Evolutionary conservation across 1,139 yeast species (phyloP).

Genomic region (Candida sp.): DNA sequence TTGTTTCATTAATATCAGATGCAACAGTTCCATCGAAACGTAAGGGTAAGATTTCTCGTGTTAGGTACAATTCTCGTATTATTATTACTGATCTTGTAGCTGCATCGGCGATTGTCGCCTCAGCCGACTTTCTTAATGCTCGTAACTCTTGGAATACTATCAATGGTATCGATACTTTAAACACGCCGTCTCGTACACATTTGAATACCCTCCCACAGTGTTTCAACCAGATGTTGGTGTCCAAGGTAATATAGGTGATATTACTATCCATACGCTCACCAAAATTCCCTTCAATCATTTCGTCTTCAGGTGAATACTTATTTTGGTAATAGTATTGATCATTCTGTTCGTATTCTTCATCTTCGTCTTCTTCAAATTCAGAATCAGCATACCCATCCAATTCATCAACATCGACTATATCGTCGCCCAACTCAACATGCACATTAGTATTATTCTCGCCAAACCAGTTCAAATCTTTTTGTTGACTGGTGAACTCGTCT

Average conservation of each 20-base stretch:
- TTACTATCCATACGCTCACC: conserved; percentile 52
- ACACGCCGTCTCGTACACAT: conserved; percentile 57
- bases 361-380: conserved; percentile 16
- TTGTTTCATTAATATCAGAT: conserved; percentile 50
- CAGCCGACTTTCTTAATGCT: conserved; percentile 70
- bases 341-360: conserved; percentile 16
- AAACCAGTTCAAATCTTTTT: conserved; percentile 25
- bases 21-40: conserved; percentile 59
- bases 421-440: conserved; percentile 14
- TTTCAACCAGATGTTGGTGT: conserved; percentile 78
- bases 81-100: conserved; percentile 79
- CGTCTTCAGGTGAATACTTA: background rate
- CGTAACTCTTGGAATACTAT: conserved; percentile 78
- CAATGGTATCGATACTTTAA: conserved; percentile 61
- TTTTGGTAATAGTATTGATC: conserved; percentile 11
- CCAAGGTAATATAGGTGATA: conserved; percentile 61
- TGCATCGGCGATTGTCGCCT: conserved; percentile 74
- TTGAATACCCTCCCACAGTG: conserved; percentile 77
- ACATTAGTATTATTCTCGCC: conserved; percentile 12
- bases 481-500: conserved; percentile 8
- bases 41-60: conserved; percentile 47
- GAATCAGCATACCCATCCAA: conserved; percentile 15
- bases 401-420: conserved; percentile 15
- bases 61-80: conserved; percentile 61
- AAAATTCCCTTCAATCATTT: conserved; percentile 30